phyloP scores from a whole-genome alignment of 1,284 basidiomycete genomes.

The Tilletia caries region DNA sequence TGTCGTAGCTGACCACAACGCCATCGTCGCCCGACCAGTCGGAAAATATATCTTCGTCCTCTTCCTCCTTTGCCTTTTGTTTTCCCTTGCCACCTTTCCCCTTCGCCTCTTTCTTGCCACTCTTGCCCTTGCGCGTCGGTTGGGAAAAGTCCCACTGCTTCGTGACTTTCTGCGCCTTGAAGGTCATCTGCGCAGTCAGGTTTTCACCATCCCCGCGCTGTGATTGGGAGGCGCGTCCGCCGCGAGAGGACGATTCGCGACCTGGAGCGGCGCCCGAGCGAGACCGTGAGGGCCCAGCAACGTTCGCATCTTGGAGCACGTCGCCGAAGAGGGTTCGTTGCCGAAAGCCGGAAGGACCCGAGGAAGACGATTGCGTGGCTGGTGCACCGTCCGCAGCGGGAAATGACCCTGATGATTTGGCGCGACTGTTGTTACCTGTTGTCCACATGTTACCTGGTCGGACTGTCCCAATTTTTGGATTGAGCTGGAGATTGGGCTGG shows the following conservation, averaged over 20 bases:
- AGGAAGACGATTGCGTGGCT: too few species aligned
- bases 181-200: slow-evolving; percentile 11
- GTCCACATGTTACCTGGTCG: too few species aligned
- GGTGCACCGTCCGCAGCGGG: too few species aligned
- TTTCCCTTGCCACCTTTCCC: neutral
- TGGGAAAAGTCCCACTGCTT: slow-evolving; percentile 12
- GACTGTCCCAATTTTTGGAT: too few species aligned
- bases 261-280: neutral
- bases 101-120: neutral
- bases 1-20: neutral
- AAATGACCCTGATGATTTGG: too few species aligned
- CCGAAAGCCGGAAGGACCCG: neutral
- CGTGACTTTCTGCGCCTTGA: slow-evolving; percentile 10
- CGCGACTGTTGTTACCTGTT: too few species aligned
- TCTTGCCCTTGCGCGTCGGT: neutral
- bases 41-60: neutral
- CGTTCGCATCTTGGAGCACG: neutral
- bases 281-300: neutral
- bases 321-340: slow-evolving; percentile 3
- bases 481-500: too few species aligned
- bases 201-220: neutral
- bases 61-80: neutral
- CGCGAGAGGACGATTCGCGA: neutral
- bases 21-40: neutral
- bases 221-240: neutral